Evolutionary conservation across 495 filamentous ascomycete species (phyloP), one percentile per base, ranked within the genome.

Genomic region (Tuber aestivum): DNA sequence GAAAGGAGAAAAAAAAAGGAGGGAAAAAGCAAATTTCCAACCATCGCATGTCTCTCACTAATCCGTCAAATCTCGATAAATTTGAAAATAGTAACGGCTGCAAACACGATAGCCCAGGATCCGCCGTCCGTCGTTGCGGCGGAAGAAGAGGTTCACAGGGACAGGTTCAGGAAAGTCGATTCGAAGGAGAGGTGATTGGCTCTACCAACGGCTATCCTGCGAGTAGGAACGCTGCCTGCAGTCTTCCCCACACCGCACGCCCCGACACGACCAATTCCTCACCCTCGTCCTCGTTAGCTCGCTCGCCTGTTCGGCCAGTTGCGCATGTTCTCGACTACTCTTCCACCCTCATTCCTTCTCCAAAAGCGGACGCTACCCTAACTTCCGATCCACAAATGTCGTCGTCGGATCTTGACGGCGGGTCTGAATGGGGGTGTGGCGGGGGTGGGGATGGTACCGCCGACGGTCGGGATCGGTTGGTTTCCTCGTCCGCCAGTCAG

Each of bases 101-200:
- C 70, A 79, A 75, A 78, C 56, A 44, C 73, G 77, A 79, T 71
- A 69, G 50, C 72, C 72, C 79, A 75, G 44, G 41, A 65, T 75
- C 77, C 14, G 38, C 48, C 44, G 77, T 79, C 74, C 72, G 72
- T 65, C 69, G 35, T 48, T 72, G 42, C 44, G 50, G 70, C 77
- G 71, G 76, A 78, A 72, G 45, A 44, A 65, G 42, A 21, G 44
- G 45, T 69, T 40, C 71, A 45, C 77, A 74, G 38, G 37, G 71
- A 40, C 69, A 48, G 16, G 38, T 79, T 75, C 72, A 75, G 77
- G 77, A 77, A 78, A 69, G 75, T 77, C 72, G 72, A 79, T 78
- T 78, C 76, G 72, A 72, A 41, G 38, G n/a, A 23, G 72, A 70
- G 48, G 73, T 71, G 73, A 79, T 79, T 75, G 76, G 72, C 61